Conservation (phyloP, 257 asterid genomes). For the Schizonepeta tenuifolia region DNA sequence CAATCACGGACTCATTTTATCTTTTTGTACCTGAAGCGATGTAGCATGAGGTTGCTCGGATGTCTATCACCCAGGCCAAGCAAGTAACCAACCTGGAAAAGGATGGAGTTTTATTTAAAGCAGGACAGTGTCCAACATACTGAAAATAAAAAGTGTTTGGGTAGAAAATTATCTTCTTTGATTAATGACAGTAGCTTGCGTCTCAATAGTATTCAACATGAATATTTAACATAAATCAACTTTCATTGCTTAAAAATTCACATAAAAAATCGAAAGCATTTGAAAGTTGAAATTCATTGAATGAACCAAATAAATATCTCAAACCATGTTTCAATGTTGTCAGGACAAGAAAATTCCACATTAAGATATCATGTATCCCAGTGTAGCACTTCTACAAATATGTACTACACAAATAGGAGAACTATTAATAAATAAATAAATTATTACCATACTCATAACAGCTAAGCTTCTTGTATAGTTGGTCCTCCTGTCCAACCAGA, state of each 20-base stretch:
- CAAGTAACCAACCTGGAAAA: slow-evolving; percentile 87
- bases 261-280: not conserved
- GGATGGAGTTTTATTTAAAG: slow-evolving; percentile 25
- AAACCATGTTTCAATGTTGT: not conserved
- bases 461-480: slow-evolving; percentile 98
- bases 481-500: slow-evolving; percentile 98
- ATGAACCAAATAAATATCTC: slow-evolving; percentile 3
- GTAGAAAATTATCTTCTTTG: not conserved
- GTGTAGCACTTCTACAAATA: too few species aligned
- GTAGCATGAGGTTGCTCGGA: slow-evolving; percentile 99
- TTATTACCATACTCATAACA: slow-evolving; percentile 97
- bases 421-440: not conserved
- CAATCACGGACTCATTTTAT: not conserved
- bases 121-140: not conserved
- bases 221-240: not conserved
- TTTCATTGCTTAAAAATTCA: not conserved
- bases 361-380: not conserved
- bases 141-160: not conserved
- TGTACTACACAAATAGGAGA: not conserved
- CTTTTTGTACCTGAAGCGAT: slow-evolving; percentile 77
- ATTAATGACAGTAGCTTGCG: not conserved
- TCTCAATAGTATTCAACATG: slow-evolving; percentile 12
- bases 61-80: slow-evolving; percentile 99
- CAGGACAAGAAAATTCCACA: not conserved
- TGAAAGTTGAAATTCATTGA: not conserved